A percentile compares a stretch with the other conserved stretches of the same genome.
Conservation (phyloP, 352 stramenopile genomes). For the Pythium sukuiense region DNA sequence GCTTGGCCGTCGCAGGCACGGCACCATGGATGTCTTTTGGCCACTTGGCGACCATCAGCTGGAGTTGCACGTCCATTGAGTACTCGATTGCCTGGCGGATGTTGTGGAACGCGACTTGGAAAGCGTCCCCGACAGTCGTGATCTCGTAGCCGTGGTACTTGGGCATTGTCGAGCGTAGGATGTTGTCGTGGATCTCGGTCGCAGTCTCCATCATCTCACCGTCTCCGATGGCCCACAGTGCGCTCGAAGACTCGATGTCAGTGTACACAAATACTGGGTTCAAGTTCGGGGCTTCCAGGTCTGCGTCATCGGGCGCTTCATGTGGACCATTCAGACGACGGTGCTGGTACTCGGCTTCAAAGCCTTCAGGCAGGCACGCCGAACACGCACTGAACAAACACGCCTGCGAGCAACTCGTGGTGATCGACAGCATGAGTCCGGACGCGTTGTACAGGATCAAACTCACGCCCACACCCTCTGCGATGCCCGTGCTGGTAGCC, state of each 20-base stretch:
- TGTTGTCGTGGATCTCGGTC: conserved; percentile 33
- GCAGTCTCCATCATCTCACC: conserved; percentile 32
- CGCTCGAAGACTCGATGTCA: conserved; percentile 17
- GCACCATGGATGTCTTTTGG: conserved; percentile 54
- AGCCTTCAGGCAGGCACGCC: conserved; percentile 12
- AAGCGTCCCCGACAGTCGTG: conserved; percentile 63
- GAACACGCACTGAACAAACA: conserved; percentile 18
- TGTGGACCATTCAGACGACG: background rate
- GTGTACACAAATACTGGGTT: conserved; percentile 36
- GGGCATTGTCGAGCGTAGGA: conserved; percentile 28
- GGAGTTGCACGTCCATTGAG: conserved; percentile 14
- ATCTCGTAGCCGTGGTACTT: conserved; percentile 70
- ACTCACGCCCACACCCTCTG: conserved; percentile 15
- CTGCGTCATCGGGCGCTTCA: background rate
- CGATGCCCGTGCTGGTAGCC: background rate
- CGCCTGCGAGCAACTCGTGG: conserved; percentile 15
- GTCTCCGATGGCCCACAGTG: conserved; percentile 21
- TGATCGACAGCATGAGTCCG: conserved; percentile 14
- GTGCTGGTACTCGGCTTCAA: conserved; percentile 16
- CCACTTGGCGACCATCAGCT: conserved; percentile 45
- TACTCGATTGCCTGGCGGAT: conserved; percentile 51
- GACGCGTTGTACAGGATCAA: conserved; percentile 14
- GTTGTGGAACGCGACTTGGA: conserved; percentile 68
- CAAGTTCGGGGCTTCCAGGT: conserved; percentile 14
- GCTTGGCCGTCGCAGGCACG: conserved; percentile 44